Base-by-base conservation (phyloP, 495 filamentous ascomycete genomes). In the Lindgomyces ingoldianus region DNA sequence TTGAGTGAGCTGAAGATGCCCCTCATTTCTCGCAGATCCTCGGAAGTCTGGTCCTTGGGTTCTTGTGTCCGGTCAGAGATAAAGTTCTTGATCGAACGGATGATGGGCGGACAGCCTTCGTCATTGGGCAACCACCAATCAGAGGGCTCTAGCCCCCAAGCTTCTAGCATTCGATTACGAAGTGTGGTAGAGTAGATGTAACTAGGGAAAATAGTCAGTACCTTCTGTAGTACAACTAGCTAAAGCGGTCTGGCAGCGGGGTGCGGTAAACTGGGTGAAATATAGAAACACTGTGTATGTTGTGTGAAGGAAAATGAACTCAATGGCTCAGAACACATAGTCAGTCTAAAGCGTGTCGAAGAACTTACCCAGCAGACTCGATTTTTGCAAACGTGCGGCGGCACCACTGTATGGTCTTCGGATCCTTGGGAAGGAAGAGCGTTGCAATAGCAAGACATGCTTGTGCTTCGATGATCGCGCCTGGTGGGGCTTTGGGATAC, bases 91-190 rank as follows among this genome's bases (percentile, higher is more conserved):
- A 95, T 85, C 62, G 82, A 86, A 26, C 87, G 88, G 33, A 95
- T 79, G 29, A 94, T 82, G 4, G 83, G 79, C 2, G 83, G 83
- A 67, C 86, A 88, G 21, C 83, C 85, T 78, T 91, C 89, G 69
- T 91, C 85, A 70, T 92, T 85, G 1, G 91, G 90, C 22, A 95
- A 83, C 91, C 91, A 96, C 91, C 91, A 96, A 39, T 87, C 81
- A 54, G 83, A 80, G 60, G 90, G 80, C 52, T 85, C 86, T 33
- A 87, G 78, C 65, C 81, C 77, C 81, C 91, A 96, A 30, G 89
- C 72, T 27, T 86, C 83, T 14, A 89, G 83, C 79, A 98, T 86
- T 53, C 82, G 83, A 24, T 77, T 74, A 68, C 93, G 90, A 74
- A 93, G 87, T 44, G 83, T 85, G 27, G 83, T 75, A 8, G 93